Evolutionary conservation across 1,284 basidiomycete genomes (phyloP), one percentile per base, ranked within the genome.

Genomic region (Austroboletus niveus): DNA sequence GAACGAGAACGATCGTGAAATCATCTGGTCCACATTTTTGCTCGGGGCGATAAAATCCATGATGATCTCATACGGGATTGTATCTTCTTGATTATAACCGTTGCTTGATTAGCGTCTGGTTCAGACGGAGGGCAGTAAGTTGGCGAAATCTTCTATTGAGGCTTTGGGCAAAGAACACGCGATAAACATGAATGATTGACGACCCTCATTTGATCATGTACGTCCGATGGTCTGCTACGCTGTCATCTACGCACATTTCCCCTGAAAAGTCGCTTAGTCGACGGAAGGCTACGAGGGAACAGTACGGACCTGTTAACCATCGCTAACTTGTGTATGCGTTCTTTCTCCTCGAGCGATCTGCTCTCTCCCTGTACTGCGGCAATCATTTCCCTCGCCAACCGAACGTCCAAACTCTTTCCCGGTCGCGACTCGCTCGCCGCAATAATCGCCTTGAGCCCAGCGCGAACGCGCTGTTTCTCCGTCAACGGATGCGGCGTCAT

Each of bases 301-400:
- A 8, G 6, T 0, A 31, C 87, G 52, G 57, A 92, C 90, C 93
- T 85, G 69, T 92, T 92, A 34, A 88, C 77, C 75, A 87, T 88
- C 1, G 87, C 94, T 36, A 80, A 62, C 60, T 76, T 79, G 67
- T 95, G 93, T 47, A 81, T 66, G 49, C 81, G 75, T 35, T 51
- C 29, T 30, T 60, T 60, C 42, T 61, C 58, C 72, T 77, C 73
- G 53, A 86, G 72, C 32, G 77, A 77, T 31, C 75, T 75, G 45
- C 78, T 81, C 31, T 71, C 70, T 4, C 85, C 86, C 60, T 85
- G 79, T 5, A 93, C 58, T 22, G 89, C 78, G 0, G 74, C 76
- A 38, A 94, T 75, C 30, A 92, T 69, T 71, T 93, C 90, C 63
- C 82, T 75, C 39, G 91, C 91, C 53, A 94, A 68, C 51, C 89